A percentile compares a stretch with the other conserved stretches of the same genome.
Evolutionary conservation across 2,329 filamentous ascomycete species (phyloP).

Genomic region (Didymellaceae sp.): DNA sequence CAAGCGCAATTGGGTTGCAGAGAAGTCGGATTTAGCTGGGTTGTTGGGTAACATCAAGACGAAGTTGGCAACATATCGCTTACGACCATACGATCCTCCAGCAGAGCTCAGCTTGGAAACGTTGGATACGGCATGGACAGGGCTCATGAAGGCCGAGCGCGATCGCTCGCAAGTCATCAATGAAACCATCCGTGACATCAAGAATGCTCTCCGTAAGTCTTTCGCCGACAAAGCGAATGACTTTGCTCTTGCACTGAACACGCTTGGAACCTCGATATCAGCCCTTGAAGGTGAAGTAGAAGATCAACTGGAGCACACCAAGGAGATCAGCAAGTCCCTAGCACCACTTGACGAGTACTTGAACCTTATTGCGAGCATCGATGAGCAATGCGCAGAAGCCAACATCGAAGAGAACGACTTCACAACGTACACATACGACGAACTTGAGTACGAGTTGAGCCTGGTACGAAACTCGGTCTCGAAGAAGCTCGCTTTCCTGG

Average conservation of each 20-base stretch:
- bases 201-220: slow-evolving; percentile 87
- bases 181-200: slow-evolving; percentile 98
- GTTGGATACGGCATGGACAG: slow-evolving; percentile 82
- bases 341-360: slow-evolving; percentile 91
- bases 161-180: slow-evolving; percentile 92
- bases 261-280: slow-evolving; percentile 91
- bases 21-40: slow-evolving; percentile 94
- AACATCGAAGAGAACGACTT: slow-evolving; percentile 99
- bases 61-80: slow-evolving; percentile 91
- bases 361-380: slow-evolving; percentile 82
- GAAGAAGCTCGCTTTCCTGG: slow-evolving; percentile 95
- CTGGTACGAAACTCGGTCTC: slow-evolving; percentile 90
- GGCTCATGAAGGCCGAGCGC: slow-evolving; percentile 82
- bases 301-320: slow-evolving; percentile 88
- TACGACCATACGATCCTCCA: slow-evolving; percentile 90
- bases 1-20: slow-evolving; percentile 95
- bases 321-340: slow-evolving; percentile 82
- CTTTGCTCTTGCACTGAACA: slow-evolving; percentile 93
- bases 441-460: slow-evolving; percentile 89
- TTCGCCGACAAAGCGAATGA: slow-evolving; percentile 99
- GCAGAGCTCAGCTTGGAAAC: slow-evolving; percentile 80
- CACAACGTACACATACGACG: slow-evolving; percentile 98
- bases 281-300: slow-evolving; percentile 97
- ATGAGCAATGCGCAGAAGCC: slow-evolving; percentile 89
- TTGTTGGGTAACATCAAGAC: slow-evolving; percentile 98